Evolutionary conservation across 345 rosid genomes (phyloP).

Genomic region (Moricandia moricandioides): DNA sequence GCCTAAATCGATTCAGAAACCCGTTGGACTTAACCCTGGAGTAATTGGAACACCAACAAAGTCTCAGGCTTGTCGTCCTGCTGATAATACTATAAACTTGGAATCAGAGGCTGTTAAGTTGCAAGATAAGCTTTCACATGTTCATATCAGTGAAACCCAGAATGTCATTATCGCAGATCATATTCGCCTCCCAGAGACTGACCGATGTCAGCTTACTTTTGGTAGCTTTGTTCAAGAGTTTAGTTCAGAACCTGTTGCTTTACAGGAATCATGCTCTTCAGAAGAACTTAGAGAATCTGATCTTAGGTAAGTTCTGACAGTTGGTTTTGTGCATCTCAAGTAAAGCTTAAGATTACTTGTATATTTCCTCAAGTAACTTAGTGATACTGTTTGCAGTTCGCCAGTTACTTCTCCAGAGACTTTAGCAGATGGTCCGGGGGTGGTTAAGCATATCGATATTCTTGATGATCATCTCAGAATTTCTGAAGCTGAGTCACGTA

Average conservation of each 20-base stretch:
- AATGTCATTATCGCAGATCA: slow-evolving; percentile 3
- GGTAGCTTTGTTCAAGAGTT: not conserved
- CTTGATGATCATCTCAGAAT: not conserved
- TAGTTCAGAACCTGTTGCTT: not conserved
- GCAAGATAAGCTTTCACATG: slow-evolving; percentile 8
- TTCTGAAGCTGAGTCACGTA: not conserved
- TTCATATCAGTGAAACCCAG: not conserved
- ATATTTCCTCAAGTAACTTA: not conserved
- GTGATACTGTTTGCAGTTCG: not conserved
- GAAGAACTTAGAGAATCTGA: slow-evolving; percentile 7
- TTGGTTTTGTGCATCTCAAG: not conserved
- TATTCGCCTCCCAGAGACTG: slow-evolving; percentile 3
- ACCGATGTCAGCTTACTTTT: slow-evolving; percentile 3
- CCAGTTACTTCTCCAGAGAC: not conserved
- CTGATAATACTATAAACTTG: not conserved
- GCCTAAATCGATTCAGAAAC: not conserved
- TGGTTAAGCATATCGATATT: not conserved
- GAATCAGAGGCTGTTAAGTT: not conserved
- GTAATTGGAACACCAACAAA: slow-evolving; percentile 4
- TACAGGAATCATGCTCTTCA: not conserved
- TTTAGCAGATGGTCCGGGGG: not conserved
- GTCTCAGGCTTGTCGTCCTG: slow-evolving; percentile 1
- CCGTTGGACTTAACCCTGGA: not conserved
- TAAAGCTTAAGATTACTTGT: not conserved
- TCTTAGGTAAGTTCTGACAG: not conserved